Evolutionary conservation across 306 rosid species (phyloP), one percentile per base, ranked within the genome.

Genomic region (Begonia masoniana): DNA sequence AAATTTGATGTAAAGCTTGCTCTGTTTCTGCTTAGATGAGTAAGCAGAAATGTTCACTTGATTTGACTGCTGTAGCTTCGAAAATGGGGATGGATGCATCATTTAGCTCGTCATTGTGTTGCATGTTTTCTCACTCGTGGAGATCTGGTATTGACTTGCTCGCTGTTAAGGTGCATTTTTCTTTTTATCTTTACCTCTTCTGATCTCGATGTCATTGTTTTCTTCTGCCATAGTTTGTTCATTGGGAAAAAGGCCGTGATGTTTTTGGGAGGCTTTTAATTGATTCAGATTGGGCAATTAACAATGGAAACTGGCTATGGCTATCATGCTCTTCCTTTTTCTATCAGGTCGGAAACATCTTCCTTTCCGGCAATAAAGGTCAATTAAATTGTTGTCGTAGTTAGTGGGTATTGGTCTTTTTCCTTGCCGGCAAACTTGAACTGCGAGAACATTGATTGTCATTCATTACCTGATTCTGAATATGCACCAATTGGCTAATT

Each of bases 81-180:
- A 52, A 76, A 69, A 70, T 89, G 97, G 94, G 95, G 97, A 56
- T 85, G 97, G 97, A 85, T 85, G 87, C 97, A 89, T 68, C 97
- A 89, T 76, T 66, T 89, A 68, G 97, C 97, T 52, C 83, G 97
- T 6, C 97, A 89, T 64, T 72, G 73, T 55, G 97, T 89, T 60
- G 97, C 94, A 2, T 89, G 97, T 65, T 89, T 82, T 62, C 76
- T 85, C 39, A 85, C 97, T 48, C 94, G 95, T 9, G 97, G 97
- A 21, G 97, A 85, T 77, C 82, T 89, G 91, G 97, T 89, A 39
- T 48, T 47, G 57, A 45, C 43, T 36, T 36, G 39, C 52, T 47
- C 51, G 54, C n/a, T 15, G 35, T 61, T n/a, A 2, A 13, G 35
- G 7, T 15, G 9, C 39, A 5, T 24, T 51, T 55, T 39, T 13